phyloP scores from a whole-genome alignment of 768 basidiomycete genomes.

The Mycena indigotica region DNA sequence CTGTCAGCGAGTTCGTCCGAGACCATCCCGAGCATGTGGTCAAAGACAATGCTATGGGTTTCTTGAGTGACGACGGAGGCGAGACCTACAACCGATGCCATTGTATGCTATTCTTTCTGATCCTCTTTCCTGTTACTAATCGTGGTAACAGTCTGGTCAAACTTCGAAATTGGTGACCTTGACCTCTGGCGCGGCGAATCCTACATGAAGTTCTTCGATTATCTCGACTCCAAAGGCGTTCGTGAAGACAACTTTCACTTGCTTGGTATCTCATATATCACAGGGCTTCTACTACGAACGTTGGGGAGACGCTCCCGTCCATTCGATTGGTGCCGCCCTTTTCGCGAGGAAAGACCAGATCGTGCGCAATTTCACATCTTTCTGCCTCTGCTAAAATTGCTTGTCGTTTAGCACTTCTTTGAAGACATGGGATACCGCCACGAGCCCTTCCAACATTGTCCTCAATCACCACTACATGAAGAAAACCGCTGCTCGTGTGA shows the following conservation, averaged over 20 bases:
- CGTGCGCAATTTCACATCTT: constrained; percentile 7
- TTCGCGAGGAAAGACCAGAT: constrained; percentile 42
- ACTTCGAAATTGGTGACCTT: constrained; percentile 56
- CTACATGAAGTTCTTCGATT: constrained; percentile 51
- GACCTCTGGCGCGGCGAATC: constrained; percentile 50
- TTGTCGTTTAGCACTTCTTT: constrained; percentile 53
- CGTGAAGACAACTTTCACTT: too few species aligned
- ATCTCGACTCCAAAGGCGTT: constrained; percentile 49
- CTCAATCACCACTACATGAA: constrained; percentile 47
- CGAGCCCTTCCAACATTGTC: constrained; percentile 25
- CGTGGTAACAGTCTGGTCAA: constrained; percentile 36
- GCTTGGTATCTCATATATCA: constrained; percentile 30
- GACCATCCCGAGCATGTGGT: constrained; percentile 44
- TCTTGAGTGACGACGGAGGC: constrained; percentile 41
- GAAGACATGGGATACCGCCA: constrained; percentile 51
- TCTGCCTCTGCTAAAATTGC: not conserved
- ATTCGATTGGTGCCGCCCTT: constrained; percentile 57
- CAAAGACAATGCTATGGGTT: constrained; percentile 49
- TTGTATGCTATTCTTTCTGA: constrained; percentile 37
- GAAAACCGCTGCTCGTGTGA: constrained; percentile 67
- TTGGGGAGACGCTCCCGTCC: constrained; percentile 53
- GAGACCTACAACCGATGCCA: constrained; percentile 61
- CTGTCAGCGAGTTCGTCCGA: constrained; percentile 39
- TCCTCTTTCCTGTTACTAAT: not conserved
- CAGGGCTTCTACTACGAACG: constrained; percentile 49